A percentile compares a stretch with the other conserved stretches of the same genome.
Conservation (phyloP, 345 rosid species). For the Alliaria petiolata region DNA sequence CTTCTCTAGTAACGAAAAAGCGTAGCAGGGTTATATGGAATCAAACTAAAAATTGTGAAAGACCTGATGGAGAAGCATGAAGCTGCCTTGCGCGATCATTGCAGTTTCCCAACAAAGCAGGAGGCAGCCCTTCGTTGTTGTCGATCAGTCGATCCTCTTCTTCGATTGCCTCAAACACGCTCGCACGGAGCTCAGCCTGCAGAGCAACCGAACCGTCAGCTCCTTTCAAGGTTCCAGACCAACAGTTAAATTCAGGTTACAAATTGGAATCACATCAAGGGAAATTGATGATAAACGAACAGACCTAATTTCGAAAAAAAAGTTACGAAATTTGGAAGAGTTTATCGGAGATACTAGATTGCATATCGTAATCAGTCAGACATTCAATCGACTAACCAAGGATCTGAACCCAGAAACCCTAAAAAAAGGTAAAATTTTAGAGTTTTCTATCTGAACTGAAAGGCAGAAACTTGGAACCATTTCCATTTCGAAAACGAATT, state of each 20-base stretch:
- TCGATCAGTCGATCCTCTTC: slow-evolving; percentile 86
- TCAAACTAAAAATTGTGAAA: neutral
- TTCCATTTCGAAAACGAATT: neutral
- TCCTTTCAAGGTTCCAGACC: neutral
- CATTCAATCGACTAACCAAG: neutral
- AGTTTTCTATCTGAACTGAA: neutral
- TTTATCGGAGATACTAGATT: neutral
- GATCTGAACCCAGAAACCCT: slow-evolving; percentile 16
- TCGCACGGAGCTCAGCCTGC: slow-evolving; percentile 96
- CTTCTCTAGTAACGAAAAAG: too few relatives aligned
- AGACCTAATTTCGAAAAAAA: neutral
- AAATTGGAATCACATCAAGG: neutral
- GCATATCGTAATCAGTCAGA: neutral
- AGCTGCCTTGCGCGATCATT: slow-evolving; percentile 86
- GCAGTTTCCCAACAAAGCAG: slow-evolving; percentile 94
- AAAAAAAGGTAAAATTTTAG: neutral
- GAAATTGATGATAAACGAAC: neutral
- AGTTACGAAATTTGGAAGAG: neutral
- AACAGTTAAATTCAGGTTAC: neutral
- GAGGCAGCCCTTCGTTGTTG: slow-evolving; percentile 72
- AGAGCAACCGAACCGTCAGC: slow-evolving; percentile 17
- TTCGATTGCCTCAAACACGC: slow-evolving; percentile 97
- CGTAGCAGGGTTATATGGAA: too few relatives aligned
- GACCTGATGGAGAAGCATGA: slow-evolving; percentile 96
- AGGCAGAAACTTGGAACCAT: neutral